These are phyloP conservation scores for Penicillium vulpinum DNA, from an alignment of 2,329 filamentous ascomycete species.

Conservation along the genomic window DNA sequence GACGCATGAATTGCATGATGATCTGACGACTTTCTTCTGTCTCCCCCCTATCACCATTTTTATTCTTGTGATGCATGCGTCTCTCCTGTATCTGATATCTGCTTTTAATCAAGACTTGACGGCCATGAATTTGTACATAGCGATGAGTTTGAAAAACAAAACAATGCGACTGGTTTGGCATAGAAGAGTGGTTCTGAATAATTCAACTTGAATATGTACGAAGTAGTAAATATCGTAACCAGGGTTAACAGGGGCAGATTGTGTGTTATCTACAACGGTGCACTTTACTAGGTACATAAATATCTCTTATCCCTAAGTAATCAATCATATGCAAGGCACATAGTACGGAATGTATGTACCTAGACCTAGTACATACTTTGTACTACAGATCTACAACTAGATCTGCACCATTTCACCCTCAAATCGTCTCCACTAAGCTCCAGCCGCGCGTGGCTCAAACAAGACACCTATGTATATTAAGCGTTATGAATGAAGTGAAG, in stretches of 20 bases:
- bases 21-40: constrained; percentile 15
- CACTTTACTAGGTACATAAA: background rate
- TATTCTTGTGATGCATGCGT: constrained; percentile 22
- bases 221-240: background rate
- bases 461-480: too few species aligned
- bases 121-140: constrained; percentile 24
- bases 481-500: too few species aligned
- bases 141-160: constrained; percentile 15
- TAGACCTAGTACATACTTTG: too few species aligned
- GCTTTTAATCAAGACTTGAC: constrained; percentile 26
- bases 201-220: background rate
- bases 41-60: background rate
- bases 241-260: background rate
- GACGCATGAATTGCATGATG: constrained; percentile 23
- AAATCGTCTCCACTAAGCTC: too few species aligned
- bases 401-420: too few species aligned
- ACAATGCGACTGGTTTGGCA: constrained; percentile 19
- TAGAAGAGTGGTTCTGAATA: constrained; percentile 7
- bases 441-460: too few species aligned
- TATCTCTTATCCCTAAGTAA: too few species aligned
- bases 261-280: background rate
- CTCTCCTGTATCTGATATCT: constrained; percentile 25
- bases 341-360: too few species aligned
- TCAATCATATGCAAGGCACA: too few species aligned
- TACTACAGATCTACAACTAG: too few species aligned